These are phyloP conservation scores for Saccharomycopsis guyanensis DNA, from an alignment of 805 yeast species.

Conservation along the genomic window DNA sequence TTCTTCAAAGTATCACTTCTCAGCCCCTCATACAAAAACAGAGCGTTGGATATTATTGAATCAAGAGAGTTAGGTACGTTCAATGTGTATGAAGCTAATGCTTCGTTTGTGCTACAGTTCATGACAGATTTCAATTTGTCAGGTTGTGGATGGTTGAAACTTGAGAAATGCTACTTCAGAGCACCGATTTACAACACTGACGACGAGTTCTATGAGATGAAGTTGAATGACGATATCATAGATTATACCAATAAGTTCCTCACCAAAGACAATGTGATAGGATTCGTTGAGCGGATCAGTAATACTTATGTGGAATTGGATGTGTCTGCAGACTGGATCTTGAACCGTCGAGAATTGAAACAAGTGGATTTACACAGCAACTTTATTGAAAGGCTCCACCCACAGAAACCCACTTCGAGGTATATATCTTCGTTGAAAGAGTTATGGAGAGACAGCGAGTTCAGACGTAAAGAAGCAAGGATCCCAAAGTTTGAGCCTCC, in stretches of 20 bases:
- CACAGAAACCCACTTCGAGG: constrained; percentile 19
- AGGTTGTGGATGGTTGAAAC: constrained; percentile 73
- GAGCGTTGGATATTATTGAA: constrained; percentile 45
- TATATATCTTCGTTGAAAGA: constrained; percentile 43
- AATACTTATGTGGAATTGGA: constrained; percentile 67
- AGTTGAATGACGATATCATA: constrained; percentile 20
- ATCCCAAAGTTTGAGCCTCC: constrained; percentile 27
- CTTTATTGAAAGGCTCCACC: constrained; percentile 33
- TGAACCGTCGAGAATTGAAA: constrained; percentile 41
- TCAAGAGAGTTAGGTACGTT: constrained; percentile 25
- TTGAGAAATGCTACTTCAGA: constrained; percentile 40
- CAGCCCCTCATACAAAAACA: constrained; percentile 50
- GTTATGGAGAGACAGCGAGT: constrained; percentile 51
- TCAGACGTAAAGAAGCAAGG: constrained; percentile 39
- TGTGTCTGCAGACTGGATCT: constrained; percentile 48
- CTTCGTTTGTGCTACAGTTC: constrained; percentile 72
- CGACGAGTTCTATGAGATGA: constrained; percentile 15
- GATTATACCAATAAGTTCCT: constrained; percentile 18
- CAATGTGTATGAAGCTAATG: constrained; percentile 61
- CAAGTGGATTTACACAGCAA: constrained; percentile 45
- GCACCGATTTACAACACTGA: constrained; percentile 37
- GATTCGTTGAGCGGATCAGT: constrained; percentile 43
- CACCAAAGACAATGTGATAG: constrained; percentile 21
- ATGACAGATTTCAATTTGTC: constrained; percentile 73
- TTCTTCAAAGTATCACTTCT: constrained; percentile 63